Evolutionary conservation across 129 eudicot species (phyloP).

Genomic region (Silybum marianum): DNA sequence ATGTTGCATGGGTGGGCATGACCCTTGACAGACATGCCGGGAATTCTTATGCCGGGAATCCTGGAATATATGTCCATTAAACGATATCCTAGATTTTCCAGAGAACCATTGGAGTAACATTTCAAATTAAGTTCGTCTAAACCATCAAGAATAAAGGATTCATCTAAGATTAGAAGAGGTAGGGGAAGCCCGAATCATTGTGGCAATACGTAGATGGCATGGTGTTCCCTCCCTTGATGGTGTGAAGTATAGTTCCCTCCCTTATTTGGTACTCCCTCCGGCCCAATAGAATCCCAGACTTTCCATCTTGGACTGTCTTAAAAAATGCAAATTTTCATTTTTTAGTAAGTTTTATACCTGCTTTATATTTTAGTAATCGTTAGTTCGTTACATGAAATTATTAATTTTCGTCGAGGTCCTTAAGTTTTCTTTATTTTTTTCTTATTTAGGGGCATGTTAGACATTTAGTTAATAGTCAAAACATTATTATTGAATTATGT

Average conservation of each 20-base stretch:
- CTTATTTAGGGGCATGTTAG: neutral
- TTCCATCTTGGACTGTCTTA: neutral
- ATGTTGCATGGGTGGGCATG: conserved; percentile 9
- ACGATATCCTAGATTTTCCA: neutral
- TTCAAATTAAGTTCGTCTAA: neutral
- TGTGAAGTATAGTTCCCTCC: too few species aligned
- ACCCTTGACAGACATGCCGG: neutral
- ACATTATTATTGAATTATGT: neutral
- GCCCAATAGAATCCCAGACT: neutral
- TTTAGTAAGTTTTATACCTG: neutral
- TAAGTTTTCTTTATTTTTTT: neutral
- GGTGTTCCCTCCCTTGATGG: too few species aligned
- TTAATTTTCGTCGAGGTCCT: neutral
- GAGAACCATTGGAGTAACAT: neutral
- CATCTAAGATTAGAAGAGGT: neutral
- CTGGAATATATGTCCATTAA: neutral
- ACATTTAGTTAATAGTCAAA: neutral
- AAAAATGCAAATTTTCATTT: neutral
- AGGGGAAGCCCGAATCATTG: too few species aligned
- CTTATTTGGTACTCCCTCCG: neutral
- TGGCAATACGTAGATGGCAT: too few species aligned
- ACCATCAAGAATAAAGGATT: neutral
- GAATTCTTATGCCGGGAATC: neutral
- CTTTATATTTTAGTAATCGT: neutral
- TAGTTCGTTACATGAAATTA: neutral